A percentile compares a stretch with the other conserved stretches of the same genome.
These are phyloP conservation scores for Hordeum pubiflorum DNA, from an alignment of 202 grass and related monocot species.

Conservation along the genomic window DNA sequence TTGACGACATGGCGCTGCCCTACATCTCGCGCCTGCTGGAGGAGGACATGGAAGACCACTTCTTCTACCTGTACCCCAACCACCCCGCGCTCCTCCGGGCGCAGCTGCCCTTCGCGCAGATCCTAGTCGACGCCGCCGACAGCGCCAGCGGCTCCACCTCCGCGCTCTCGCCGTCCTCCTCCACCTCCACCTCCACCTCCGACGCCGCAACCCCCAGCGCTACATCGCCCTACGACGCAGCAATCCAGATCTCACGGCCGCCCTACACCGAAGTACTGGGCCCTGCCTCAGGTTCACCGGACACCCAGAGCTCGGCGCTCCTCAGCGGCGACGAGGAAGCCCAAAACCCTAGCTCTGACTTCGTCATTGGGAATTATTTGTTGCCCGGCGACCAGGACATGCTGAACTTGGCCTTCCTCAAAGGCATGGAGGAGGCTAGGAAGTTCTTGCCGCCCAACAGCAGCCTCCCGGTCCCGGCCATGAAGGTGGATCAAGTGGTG, in stretches of 20 bases:
- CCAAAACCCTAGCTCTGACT: not conserved
- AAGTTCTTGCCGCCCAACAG: constrained; percentile 31
- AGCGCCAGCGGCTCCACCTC: not conserved
- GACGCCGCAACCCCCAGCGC: not conserved
- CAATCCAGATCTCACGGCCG: not conserved
- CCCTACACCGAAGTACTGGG: not conserved
- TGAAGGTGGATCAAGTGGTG: not conserved
- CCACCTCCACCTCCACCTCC: not conserved
- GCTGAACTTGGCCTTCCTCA: constrained; percentile 26
- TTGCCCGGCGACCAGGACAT: not conserved
- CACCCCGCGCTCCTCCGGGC: constrained; percentile 19
- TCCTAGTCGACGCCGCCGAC: constrained; percentile 30
- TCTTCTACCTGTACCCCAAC: constrained; percentile 29
- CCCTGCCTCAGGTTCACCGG: not conserved
- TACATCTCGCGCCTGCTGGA: constrained; percentile 53
- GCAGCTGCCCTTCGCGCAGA: constrained; percentile 25
- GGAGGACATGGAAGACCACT: constrained; percentile 16
- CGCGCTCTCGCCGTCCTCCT: not conserved
- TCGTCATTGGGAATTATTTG: not conserved
- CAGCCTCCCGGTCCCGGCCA: not conserved
- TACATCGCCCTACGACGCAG: not conserved
- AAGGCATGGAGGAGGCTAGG: constrained; percentile 38
- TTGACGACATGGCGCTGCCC: constrained; percentile 43
- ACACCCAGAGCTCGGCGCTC: not conserved
- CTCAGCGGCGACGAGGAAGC: not conserved